These are phyloP conservation scores for Protomyces gravidus DNA, from an alignment of 1,139 yeast genomes.

Conservation along the genomic window DNA sequence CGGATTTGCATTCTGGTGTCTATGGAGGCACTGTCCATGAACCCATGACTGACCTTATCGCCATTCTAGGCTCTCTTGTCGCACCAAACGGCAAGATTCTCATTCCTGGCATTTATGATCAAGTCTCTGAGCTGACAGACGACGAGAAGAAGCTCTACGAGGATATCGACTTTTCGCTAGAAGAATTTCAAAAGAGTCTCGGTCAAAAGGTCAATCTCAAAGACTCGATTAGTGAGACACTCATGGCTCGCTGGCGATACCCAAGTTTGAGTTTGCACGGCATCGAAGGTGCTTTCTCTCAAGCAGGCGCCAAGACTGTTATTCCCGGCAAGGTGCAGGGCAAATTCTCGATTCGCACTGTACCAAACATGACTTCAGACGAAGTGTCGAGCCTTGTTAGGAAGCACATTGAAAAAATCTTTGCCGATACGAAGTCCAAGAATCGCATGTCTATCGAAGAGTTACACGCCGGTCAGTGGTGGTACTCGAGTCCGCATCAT, in stretches of 20 bases:
- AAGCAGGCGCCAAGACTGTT: constrained; percentile 90
- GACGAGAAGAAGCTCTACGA: constrained; percentile 75
- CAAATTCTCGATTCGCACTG: constrained; percentile 94
- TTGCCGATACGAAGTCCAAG: constrained; percentile 66
- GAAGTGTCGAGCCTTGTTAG: constrained; percentile 75
- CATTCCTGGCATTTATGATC: constrained; percentile 82
- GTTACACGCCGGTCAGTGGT: constrained; percentile 90
- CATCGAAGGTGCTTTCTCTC: constrained; percentile 89
- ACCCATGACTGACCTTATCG: constrained; percentile 91
- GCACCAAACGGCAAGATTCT: constrained; percentile 67
- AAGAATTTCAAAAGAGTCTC: constrained; percentile 79
- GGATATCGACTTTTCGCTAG: constrained; percentile 75
- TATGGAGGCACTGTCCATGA: constrained; percentile 97
- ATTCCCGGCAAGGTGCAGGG: constrained; percentile 93
- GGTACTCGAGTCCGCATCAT: constrained; percentile 93
- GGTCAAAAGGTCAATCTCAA: constrained; percentile 82
- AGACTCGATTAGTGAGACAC: constrained; percentile 69
- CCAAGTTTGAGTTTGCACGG: constrained; percentile 76
- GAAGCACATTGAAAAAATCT: constrained; percentile 62
- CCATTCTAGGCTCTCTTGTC: constrained; percentile 65
- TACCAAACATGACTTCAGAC: constrained; percentile 80
- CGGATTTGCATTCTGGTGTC: constrained; percentile 95
- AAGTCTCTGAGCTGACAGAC: constrained; percentile 85
- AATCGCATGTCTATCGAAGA: constrained; percentile 69
- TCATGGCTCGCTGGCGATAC: constrained; percentile 96